A percentile compares a stretch with the other conserved stretches of the same genome.
Conservation (phyloP, 768 basidiomycete genomes). For the Russula sp. region DNA sequence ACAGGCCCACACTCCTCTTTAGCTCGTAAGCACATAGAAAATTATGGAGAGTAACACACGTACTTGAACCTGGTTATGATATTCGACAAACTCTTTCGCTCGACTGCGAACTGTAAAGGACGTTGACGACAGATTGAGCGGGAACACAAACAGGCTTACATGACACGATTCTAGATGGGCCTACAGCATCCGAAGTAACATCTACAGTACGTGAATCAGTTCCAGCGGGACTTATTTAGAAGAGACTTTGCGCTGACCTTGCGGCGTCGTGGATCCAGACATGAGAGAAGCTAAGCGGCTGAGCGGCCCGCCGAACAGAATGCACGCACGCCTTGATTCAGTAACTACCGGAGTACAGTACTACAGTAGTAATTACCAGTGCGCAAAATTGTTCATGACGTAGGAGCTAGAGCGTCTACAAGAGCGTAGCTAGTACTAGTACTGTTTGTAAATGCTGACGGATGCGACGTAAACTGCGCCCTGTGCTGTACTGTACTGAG, state of each 20-base stretch:
- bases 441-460: neutral
- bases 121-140: neutral
- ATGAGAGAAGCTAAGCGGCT: neutral
- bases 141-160: neutral
- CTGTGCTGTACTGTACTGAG: conserved; percentile 2
- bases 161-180: neutral
- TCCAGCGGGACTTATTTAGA: neutral
- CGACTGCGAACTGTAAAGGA: conserved; percentile 30
- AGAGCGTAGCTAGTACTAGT: conserved; percentile 28
- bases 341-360: no score
- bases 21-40: neutral
- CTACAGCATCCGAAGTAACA: neutral
- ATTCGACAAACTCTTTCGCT: conserved; percentile 67
- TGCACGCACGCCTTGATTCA: no score
- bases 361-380: neutral
- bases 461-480: conserved; percentile 17
- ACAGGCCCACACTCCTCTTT: conserved; percentile 78
- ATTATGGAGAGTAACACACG: neutral
- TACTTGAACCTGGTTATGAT: conserved; percentile 90
- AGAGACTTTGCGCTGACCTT: neutral
- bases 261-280: neutral
- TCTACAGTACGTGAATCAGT: neutral
- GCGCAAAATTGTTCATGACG: neutral
- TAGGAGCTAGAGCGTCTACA: conserved; percentile 26
- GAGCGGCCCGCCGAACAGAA: neutral